Conservation (phyloP, 257 asterid genomes). For the Gentiana straminea region DNA sequence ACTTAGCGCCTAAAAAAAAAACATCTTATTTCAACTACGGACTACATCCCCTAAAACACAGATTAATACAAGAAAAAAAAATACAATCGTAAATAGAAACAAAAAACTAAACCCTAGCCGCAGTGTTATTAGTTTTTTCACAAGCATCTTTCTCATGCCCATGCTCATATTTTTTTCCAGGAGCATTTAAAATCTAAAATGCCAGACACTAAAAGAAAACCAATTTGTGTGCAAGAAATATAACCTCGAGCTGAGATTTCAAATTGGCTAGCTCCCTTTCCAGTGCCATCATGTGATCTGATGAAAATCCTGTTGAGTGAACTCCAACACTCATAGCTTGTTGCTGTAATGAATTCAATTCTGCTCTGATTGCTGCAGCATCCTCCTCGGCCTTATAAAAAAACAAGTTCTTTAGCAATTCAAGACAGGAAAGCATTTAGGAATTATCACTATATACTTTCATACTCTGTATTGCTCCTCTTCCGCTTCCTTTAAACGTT, state of each 20-base stretch:
- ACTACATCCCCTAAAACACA: too few species aligned
- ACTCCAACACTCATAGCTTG: slow-evolving; percentile 52
- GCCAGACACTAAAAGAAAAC: neutral
- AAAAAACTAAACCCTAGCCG: too few species aligned
- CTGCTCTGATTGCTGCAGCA: slow-evolving; percentile 88
- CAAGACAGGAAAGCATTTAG: slow-evolving; percentile 7
- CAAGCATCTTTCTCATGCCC: too few species aligned
- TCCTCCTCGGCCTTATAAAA: slow-evolving; percentile 86
- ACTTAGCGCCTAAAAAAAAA: too few species aligned
- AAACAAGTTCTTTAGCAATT: slow-evolving; percentile 15
- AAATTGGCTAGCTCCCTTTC: slow-evolving; percentile 65
- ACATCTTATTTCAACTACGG: too few species aligned
- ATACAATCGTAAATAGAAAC: too few species aligned
- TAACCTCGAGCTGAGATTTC: slow-evolving; percentile 79
- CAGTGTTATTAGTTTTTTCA: too few species aligned
- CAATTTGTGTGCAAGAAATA: slow-evolving; percentile 11
- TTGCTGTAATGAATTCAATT: slow-evolving; percentile 74
- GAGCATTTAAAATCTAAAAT: neutral
- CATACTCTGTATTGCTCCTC: slow-evolving; percentile 94
- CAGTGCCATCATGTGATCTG: slow-evolving; percentile 66
- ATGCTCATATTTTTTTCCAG: too few species aligned
- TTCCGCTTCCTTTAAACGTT: slow-evolving; percentile 87
- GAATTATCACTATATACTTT: slow-evolving; percentile 9
- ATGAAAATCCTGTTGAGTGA: slow-evolving; percentile 33
- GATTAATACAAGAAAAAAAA: too few species aligned